Conservation (phyloP, 169 alveolate species). For the Toxoplasma gondii region DNA sequence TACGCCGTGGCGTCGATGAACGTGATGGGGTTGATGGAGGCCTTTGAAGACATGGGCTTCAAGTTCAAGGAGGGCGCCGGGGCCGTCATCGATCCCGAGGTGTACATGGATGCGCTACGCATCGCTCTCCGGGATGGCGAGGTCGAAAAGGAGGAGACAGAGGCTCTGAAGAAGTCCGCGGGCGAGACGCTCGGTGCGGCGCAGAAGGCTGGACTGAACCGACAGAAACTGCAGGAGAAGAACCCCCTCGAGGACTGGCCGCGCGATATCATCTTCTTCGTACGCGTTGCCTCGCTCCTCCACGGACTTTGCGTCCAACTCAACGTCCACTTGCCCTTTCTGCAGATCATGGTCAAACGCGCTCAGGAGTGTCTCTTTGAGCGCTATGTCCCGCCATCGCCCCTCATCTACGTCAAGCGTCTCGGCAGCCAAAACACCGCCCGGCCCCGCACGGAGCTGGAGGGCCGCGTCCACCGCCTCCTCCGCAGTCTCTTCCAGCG, state of each 20-base stretch:
- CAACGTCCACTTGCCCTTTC: slow-evolving; percentile 78
- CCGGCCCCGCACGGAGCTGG: slow-evolving; percentile 51
- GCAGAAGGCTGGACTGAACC: slow-evolving; percentile 54
- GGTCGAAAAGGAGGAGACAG: slow-evolving; percentile 60
- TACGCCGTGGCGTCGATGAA: slow-evolving; percentile 81
- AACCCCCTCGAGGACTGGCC: slow-evolving; percentile 86
- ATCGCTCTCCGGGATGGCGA: slow-evolving; percentile 71
- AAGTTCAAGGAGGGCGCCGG: slow-evolving; percentile 74
- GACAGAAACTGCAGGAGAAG: slow-evolving; percentile 59
- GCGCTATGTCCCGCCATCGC: slow-evolving; percentile 68
- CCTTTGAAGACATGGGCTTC: slow-evolving; percentile 89
- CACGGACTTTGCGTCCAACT: slow-evolving; percentile 84
- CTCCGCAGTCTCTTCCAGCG: slow-evolving; percentile 53
- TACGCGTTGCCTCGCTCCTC: slow-evolving; percentile 83
- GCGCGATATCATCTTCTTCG: slow-evolving; percentile 81
- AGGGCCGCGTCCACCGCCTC: slow-evolving; percentile 62
- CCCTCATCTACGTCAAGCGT: slow-evolving; percentile 42
- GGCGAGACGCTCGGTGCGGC: slow-evolving; percentile 63
- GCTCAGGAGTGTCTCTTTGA: slow-evolving; percentile 74
- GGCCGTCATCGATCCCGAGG: slow-evolving; percentile 82
- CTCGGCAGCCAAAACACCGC: slow-evolving; percentile 45
- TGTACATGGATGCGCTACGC: slow-evolving; percentile 83
- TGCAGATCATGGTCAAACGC: slow-evolving; percentile 79
- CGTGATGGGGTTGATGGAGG: slow-evolving; percentile 83
- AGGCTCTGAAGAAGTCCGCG: slow-evolving; percentile 57